phyloP scores from a whole-genome alignment of 768 basidiomycete species.

The Suillus ampliporus region DNA sequence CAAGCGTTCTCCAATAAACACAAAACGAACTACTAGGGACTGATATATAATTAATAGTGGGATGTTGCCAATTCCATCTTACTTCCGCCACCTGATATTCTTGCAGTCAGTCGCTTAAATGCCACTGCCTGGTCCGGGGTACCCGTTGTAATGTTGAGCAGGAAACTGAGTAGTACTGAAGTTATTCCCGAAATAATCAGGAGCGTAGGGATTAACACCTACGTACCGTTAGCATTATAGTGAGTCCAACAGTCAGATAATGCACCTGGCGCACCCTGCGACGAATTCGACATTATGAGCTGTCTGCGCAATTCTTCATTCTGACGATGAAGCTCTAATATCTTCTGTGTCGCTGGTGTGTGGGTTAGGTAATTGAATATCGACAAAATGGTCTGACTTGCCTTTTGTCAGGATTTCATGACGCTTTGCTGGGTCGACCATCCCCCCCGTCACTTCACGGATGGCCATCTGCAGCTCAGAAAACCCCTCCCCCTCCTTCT shows the following conservation, averaged over 20 bases:
- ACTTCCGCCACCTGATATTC: neutral
- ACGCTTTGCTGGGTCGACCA: constrained; percentile 19
- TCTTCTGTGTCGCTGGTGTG: neutral
- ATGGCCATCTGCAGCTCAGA: constrained; percentile 8
- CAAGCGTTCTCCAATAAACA: neutral
- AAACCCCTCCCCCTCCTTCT: constrained; percentile 5
- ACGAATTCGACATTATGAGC: neutral
- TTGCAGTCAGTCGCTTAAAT: neutral
- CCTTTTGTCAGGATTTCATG: constrained; percentile 27
- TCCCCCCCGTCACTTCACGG: constrained; percentile 16
- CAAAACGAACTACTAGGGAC: neutral
- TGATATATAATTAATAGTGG: neutral
- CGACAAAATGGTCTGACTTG: neutral
- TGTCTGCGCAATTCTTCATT: constrained; percentile 1
- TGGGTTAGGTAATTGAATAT: neutral
- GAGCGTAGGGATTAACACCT: neutral
- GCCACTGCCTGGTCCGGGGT: neutral
- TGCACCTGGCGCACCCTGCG: neutral
- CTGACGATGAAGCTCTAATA: neutral
- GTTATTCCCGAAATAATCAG: neutral
- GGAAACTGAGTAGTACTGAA: neutral
- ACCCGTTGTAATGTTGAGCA: neutral
- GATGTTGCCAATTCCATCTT: neutral
- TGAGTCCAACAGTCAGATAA: neutral
- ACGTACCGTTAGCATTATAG: neutral